A percentile compares a stretch with the other conserved stretches of the same genome.
phyloP scores from a whole-genome alignment of 176 grass and related monocot species.

The Aechmea fasciata region DNA sequence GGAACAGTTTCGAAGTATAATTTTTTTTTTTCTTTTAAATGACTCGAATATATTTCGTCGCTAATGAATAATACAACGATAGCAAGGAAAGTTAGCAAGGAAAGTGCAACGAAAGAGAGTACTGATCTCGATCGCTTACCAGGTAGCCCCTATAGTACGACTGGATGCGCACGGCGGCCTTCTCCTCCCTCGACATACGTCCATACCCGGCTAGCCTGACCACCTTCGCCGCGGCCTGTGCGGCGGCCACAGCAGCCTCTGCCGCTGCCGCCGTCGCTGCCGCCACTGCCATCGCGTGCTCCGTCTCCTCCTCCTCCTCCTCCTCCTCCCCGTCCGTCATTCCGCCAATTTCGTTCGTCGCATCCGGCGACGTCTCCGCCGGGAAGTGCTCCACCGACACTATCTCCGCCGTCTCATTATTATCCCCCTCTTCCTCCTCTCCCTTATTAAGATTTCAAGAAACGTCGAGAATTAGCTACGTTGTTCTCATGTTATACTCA shows the following conservation, averaged over 20 bases:
- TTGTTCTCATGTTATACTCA: background rate
- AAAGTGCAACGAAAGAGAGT: background rate
- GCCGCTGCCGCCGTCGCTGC: slow-evolving; percentile 37
- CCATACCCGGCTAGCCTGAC: slow-evolving; percentile 40
- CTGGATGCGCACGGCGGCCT: slow-evolving; percentile 67
- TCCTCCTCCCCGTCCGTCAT: background rate
- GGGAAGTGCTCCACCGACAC: slow-evolving; percentile 72
- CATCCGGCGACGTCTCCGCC: slow-evolving; percentile 40
- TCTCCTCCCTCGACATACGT: slow-evolving; percentile 38
- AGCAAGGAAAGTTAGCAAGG: too few species aligned
- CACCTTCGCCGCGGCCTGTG: slow-evolving; percentile 48
- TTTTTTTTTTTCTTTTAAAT: too few species aligned
- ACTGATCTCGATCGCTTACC: slow-evolving; percentile 18
- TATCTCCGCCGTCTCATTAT: slow-evolving; percentile 36
- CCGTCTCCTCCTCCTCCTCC: slow-evolving; percentile 26
- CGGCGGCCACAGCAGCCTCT: slow-evolving; percentile 21
- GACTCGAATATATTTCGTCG: too few species aligned
- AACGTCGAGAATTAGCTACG: background rate
- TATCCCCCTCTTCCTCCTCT: slow-evolving; percentile 11
- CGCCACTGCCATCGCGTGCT: slow-evolving; percentile 23
- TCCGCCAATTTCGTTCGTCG: slow-evolving; percentile 31
- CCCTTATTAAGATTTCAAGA: background rate
- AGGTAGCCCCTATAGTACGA: slow-evolving; percentile 69
- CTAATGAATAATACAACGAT: too few species aligned
- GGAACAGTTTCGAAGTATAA: too few species aligned